Conservation (phyloP, 176 grass and related monocot genomes). For the Lolium rigidum region DNA sequence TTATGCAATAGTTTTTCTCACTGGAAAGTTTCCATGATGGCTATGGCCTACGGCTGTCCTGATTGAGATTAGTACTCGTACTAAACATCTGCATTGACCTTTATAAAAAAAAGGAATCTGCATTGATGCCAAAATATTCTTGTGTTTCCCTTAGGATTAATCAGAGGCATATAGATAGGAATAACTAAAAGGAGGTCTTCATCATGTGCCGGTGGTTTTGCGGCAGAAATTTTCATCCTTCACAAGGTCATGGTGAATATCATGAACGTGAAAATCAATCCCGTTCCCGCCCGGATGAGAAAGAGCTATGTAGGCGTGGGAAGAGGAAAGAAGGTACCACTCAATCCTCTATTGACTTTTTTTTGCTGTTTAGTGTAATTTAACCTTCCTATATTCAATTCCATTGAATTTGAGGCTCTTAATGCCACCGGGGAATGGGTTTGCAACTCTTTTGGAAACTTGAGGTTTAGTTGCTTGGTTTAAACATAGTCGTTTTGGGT, state of each 20-base stretch:
- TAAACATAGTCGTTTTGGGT: background rate
- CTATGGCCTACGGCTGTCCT: background rate
- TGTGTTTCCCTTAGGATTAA: background rate
- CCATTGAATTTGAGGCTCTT: too few relatives aligned
- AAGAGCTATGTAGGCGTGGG: constrained; percentile 29
- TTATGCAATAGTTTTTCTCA: background rate
- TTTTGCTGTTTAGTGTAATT: background rate
- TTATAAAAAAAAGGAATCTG: too few relatives aligned
- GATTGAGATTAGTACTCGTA: background rate
- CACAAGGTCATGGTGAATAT: background rate
- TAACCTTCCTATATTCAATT: background rate
- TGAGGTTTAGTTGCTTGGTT: too few relatives aligned
- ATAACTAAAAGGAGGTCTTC: constrained; percentile 24
- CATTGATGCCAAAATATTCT: constrained; percentile 10
- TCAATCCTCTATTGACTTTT: background rate
- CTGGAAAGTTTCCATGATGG: background rate
- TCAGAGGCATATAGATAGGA: background rate
- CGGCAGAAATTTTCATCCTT: constrained; percentile 59
- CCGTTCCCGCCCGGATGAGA: constrained; percentile 39
- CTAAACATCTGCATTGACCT: background rate
- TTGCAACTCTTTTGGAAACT: constrained; percentile 22
- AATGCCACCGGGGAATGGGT: background rate
- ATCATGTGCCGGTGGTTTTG: constrained; percentile 76
- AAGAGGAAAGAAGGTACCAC: constrained; percentile 36
- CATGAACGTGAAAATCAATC: constrained; percentile 29